Evolutionary conservation across 2,329 filamentous ascomycete species (phyloP).

Genomic region (Curvularia spicifera): DNA sequence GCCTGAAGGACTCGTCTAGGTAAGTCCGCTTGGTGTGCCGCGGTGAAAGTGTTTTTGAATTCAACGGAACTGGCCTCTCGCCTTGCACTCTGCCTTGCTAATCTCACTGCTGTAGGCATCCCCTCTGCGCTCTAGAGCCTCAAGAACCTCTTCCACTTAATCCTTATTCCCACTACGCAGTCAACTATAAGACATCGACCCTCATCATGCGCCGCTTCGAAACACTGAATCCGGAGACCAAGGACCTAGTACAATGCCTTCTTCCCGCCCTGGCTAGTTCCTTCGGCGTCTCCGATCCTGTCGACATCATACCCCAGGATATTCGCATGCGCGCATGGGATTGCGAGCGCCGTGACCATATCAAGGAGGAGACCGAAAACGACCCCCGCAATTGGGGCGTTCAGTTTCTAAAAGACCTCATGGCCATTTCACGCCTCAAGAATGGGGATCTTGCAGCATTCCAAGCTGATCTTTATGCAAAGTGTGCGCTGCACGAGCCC

Average conservation of each 20-base stretch:
- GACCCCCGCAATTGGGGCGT: slow-evolving; percentile 48
- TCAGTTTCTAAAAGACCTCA: slow-evolving; percentile 45
- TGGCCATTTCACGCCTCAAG: slow-evolving; percentile 41
- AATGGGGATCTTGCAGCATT: slow-evolving; percentile 34
- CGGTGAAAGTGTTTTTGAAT: background rate
- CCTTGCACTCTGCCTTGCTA: background rate
- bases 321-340: slow-evolving; percentile 49
- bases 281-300: slow-evolving; percentile 29
- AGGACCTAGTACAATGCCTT: slow-evolving; percentile 42
- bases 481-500: slow-evolving; percentile 32
- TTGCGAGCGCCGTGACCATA: slow-evolving; percentile 44
- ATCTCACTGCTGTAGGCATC: background rate
- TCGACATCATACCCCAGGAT: slow-evolving; percentile 43
- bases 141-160: background rate
- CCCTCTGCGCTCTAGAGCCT: background rate
- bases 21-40: background rate
- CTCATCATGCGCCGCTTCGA: slow-evolving; percentile 42
- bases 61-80: background rate
- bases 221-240: slow-evolving; percentile 42
- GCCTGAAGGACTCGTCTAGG: background rate
- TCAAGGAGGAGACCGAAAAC: slow-evolving; percentile 42
- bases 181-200: background rate
- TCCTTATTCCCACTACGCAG: background rate
- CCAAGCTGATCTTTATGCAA: slow-evolving; percentile 35
- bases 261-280: slow-evolving; percentile 39